These are phyloP conservation scores for Whalleya microplaca DNA, from an alignment of 2,329 filamentous ascomycete species.

Conservation along the genomic window DNA sequence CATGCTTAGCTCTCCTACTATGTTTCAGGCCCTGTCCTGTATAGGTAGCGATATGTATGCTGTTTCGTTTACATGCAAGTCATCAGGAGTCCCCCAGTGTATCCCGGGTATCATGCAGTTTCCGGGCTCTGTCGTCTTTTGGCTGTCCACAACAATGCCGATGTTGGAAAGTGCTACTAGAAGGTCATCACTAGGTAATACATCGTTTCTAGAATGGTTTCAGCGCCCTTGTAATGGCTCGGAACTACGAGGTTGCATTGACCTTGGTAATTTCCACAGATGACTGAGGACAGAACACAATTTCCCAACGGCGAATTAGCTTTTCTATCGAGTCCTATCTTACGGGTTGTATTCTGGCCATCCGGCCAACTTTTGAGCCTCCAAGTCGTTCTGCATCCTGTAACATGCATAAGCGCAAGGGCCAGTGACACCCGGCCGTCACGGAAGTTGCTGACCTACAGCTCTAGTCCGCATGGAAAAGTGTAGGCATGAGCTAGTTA, in stretches of 20 bases:
- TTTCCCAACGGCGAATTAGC: constrained; percentile 20
- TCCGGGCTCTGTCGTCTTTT: constrained; percentile 15
- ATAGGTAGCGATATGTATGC: constrained; percentile 13
- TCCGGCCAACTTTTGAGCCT: constrained; percentile 13
- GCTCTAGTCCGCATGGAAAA: constrained; percentile 14
- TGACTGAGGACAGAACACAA: constrained; percentile 11
- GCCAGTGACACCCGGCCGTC: constrained; percentile 9
- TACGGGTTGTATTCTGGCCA: constrained; percentile 5
- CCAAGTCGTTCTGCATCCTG: constrained; percentile 9
- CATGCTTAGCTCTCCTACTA: constrained; percentile 22
- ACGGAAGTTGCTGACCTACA: constrained; percentile 8
- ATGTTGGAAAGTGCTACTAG: constrained; percentile 21
- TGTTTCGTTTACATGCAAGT: constrained; percentile 25
- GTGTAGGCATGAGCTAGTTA: constrained; percentile 5
- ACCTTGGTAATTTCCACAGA: constrained; percentile 24
- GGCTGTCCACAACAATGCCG: constrained; percentile 9
- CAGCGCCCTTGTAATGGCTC: constrained; percentile 21
- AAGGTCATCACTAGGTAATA: constrained; percentile 22
- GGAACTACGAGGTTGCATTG: constrained; percentile 15
- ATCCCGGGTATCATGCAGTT: constrained; percentile 15
- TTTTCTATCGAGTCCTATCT: constrained; percentile 3
- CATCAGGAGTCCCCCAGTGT: constrained; percentile 25
- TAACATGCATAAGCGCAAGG: constrained; percentile 20
- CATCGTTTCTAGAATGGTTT: constrained; percentile 21
- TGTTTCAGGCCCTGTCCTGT: constrained; percentile 24